These are phyloP conservation scores for Colletotrichum sp. DNA, from an alignment of 2,329 filamentous ascomycete genomes.

Conservation along the genomic window DNA sequence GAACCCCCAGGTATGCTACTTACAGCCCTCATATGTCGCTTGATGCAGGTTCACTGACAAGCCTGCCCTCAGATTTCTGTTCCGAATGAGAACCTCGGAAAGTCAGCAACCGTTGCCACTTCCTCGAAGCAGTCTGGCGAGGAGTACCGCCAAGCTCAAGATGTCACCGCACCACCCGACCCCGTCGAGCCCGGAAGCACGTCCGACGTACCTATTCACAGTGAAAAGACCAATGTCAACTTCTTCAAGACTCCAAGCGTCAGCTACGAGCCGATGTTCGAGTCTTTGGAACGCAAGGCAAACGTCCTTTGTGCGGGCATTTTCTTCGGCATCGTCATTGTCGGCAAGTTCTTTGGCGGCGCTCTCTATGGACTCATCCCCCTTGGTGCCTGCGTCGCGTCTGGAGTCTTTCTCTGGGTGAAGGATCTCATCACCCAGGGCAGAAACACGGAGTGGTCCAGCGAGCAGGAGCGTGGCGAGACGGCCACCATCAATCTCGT, in stretches of 20 bases:
- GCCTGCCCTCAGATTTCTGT: conserved; percentile 67
- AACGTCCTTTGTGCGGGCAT: conserved; percentile 73
- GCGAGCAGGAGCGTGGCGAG: conserved; percentile 83
- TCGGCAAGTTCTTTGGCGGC: conserved; percentile 83
- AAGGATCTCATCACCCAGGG: conserved; percentile 86
- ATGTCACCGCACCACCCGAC: conserved; percentile 89
- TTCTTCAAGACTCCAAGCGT: conserved; percentile 94
- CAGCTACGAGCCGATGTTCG: conserved; percentile 89
- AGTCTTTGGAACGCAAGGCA: conserved; percentile 75
- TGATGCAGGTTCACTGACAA: neutral
- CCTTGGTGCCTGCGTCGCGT: conserved; percentile 72
- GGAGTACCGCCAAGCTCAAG: conserved; percentile 85
- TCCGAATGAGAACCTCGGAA: conserved; percentile 87
- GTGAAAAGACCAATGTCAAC: conserved; percentile 94
- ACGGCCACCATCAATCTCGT: conserved; percentile 88
- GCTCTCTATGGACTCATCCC: conserved; percentile 78
- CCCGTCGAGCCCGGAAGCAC: conserved; percentile 83
- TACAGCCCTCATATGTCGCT: neutral
- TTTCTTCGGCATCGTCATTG: conserved; percentile 73
- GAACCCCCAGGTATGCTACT: conserved; percentile 66
- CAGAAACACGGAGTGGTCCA: conserved; percentile 84
- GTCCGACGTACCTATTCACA: conserved; percentile 92
- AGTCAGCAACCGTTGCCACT: conserved; percentile 74
- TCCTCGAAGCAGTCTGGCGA: conserved; percentile 73
- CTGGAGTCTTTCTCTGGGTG: conserved; percentile 86